Conservation (phyloP, 768 basidiomycete genomes). For the Lepiota venenata region DNA sequence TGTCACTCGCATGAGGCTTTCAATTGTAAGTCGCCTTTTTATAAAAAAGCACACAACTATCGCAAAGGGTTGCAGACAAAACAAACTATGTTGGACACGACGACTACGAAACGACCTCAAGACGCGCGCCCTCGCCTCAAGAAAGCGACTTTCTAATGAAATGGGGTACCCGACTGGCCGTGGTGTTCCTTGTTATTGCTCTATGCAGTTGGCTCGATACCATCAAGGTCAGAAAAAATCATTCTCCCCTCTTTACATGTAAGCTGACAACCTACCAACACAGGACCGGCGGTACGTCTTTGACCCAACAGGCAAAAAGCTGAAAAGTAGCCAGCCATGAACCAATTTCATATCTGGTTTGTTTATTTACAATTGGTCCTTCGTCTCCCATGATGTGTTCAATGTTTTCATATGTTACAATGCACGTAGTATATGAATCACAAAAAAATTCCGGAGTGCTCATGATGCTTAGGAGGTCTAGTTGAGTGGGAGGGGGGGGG, state of each 20-base stretch:
- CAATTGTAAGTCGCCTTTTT: too few species aligned
- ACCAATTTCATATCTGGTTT: too few species aligned
- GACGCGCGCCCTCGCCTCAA: constrained; percentile 5
- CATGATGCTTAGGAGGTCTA: too few species aligned
- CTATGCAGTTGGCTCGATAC: constrained; percentile 52
- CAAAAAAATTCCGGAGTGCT: too few species aligned
- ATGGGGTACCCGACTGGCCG: constrained; percentile 35
- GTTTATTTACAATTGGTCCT: too few species aligned
- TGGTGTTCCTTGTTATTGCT: constrained; percentile 31
- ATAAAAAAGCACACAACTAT: too few species aligned
- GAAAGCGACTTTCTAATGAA: constrained; percentile 20
- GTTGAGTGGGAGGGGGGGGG: too few species aligned
- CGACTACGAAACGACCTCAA: constrained; percentile 10
- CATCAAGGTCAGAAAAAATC: constrained; percentile 67
- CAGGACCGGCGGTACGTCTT: constrained; percentile 89
- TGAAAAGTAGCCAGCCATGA: too few species aligned
- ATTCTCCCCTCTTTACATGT: too few species aligned
- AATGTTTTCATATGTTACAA: too few species aligned
- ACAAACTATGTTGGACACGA: background rate
- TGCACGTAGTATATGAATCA: too few species aligned
- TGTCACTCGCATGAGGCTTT: constrained; percentile 5
- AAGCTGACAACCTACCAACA: too few species aligned
- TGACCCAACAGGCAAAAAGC: constrained; percentile 63
- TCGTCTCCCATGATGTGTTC: background rate
- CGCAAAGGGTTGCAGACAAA: background rate